phyloP scores from a whole-genome alignment of 441 rosid genomes.

The Aquilaria agallochum region DNA sequence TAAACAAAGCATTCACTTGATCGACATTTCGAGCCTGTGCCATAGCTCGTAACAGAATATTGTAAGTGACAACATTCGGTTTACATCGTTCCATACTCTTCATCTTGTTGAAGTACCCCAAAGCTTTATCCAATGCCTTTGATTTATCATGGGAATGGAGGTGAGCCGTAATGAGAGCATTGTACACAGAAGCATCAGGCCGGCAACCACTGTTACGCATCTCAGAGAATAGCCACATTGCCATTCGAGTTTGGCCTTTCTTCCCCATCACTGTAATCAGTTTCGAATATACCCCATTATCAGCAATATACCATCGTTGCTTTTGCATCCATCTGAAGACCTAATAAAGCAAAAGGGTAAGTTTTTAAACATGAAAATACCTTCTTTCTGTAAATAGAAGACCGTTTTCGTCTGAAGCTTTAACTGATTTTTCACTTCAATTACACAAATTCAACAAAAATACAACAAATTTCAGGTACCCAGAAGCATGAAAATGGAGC shows the following conservation, averaged over 20 bases:
- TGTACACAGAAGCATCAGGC: constrained; percentile 85
- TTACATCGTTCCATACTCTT: constrained; percentile 69
- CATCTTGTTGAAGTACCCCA: constrained; percentile 78
- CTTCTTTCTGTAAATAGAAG: not conserved
- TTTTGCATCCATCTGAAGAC: constrained; percentile 98
- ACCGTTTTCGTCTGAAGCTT: not conserved
- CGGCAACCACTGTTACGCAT: constrained; percentile 94
- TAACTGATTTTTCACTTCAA: not conserved
- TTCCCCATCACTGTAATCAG: constrained; percentile 83
- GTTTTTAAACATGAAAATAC: too few relatives aligned
- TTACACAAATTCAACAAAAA: not conserved
- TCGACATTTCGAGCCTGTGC: constrained; percentile 72
- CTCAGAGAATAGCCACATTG: constrained; percentile 97
- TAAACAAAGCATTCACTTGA: constrained; percentile 65
- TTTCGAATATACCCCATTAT: constrained; percentile 86
- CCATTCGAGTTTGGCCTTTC: constrained; percentile 86
- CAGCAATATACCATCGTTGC: constrained; percentile 84
- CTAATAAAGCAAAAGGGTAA: constrained; percentile 24
- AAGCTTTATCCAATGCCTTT: constrained; percentile 71
- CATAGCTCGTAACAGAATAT: constrained; percentile 79
- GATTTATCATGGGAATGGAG: constrained; percentile 75
- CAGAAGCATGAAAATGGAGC: constrained; percentile 10
- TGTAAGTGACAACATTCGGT: constrained; percentile 86
- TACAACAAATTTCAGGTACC: not conserved
- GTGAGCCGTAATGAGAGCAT: constrained; percentile 81